Percentiles rank a stretch among this genome's conserved stretches.
Evolutionary conservation across 2,329 filamentous ascomycete genomes (phyloP).

Genomic region (Myriosclerotinia curreyana): DNA sequence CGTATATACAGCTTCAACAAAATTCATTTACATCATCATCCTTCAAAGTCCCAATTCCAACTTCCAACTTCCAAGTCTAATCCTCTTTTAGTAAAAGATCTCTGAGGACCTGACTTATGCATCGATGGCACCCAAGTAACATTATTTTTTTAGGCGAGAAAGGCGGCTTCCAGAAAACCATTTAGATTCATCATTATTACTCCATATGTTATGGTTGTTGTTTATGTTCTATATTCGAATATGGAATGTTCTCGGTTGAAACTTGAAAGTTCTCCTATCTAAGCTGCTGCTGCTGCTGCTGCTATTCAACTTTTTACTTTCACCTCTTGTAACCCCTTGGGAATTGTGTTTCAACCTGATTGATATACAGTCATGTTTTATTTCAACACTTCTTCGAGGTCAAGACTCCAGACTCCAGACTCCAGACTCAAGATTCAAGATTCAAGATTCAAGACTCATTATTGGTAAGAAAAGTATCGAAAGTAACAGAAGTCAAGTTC

Average conservation of each 20-base stretch:
- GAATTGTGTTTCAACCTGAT: neutral
- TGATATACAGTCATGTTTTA: no score
- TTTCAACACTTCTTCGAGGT: no score
- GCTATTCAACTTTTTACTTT: no score
- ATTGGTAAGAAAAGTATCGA: neutral
- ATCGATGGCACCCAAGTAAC: no score
- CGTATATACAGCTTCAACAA: no score
- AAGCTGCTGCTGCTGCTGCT: no score
- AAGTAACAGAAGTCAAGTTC: neutral
- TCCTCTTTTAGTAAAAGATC: conserved; percentile 9
- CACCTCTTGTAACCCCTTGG: neutral
- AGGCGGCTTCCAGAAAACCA: conserved; percentile 16
- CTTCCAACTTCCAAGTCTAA: no score
- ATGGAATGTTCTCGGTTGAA: neutral
- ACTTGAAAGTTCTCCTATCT: neutral
- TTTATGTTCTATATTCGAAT: neutral
- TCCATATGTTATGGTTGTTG: neutral
- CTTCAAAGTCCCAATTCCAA: no score
- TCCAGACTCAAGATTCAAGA: neutral
- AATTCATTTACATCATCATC: neutral
- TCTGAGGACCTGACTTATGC: conserved; percentile 13
- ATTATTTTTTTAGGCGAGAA: conserved; percentile 18
- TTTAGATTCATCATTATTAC: conserved; percentile 1
- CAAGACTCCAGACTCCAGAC: no score
- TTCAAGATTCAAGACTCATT: neutral